Base-by-base conservation (phyloP, 495 filamentous ascomycete species). In the Opeltia flavorubescens region DNA sequence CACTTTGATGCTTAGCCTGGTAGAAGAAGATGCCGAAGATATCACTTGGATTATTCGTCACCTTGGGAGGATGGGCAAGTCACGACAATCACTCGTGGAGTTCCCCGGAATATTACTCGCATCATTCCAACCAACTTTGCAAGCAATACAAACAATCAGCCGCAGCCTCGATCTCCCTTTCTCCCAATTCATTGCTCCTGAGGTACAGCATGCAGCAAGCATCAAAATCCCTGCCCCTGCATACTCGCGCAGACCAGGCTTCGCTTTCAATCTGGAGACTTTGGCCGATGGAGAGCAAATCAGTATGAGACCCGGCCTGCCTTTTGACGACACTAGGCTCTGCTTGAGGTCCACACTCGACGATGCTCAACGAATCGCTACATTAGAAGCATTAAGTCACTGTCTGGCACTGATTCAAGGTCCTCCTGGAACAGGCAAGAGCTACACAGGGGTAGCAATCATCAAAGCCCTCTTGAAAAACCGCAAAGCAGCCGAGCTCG, bases 401-500 rank as follows among this genome's bases (percentile, higher is more conserved):
- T 62, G 62, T 4, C 50, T 86, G 20, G 75, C 75, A 5, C 62
- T 87, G 0, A 83, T 89, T 26, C 83, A 91, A 66, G 86, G 86
- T 0, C 86, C 85, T 0, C 86, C 86, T 3, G 85, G 86, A 1
- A 89, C 84, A 2, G 85, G 86, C 3, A 91, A 93, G 57, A 74
- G 67, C 44, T 83, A 69, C 48, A 74, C 70, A 0, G 78, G 75
- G 3, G 68, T 77, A n/a, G 62, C 67, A 28, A 55, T 78, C 40
- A 67, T 85, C 18, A 75, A 83, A 50, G 71, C 76, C 1, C 58
- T 89, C 5, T 59, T 89, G 2, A 66, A 62, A 7, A 82, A 83
- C 53, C 71, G 72, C 33, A 50, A 43, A 0, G 51, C 53, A 28
- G 67, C 65, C 0, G 38, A 57, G 0, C 58, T 86, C 2, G 80